Conservation (phyloP, 345 rosid genomes). For the Physaria fendleri region DNA sequence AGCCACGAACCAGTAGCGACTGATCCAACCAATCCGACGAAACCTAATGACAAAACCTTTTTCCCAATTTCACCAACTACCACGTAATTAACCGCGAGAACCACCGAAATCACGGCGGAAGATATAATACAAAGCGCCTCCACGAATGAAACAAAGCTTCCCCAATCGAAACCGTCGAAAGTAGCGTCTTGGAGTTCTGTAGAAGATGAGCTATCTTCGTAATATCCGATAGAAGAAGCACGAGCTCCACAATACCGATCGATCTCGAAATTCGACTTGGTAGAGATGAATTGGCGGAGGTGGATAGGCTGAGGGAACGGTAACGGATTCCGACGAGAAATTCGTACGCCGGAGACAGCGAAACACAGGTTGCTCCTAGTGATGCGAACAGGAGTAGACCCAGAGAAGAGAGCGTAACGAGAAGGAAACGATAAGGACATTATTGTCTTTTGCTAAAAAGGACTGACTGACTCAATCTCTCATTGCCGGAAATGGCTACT, state of each 20-base stretch:
- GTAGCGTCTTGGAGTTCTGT: too few relatives aligned
- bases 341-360: conserved; percentile 11
- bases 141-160: conserved; percentile 40
- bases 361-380: conserved; percentile 33
- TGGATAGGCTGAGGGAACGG: conserved; percentile 21
- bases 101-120: conserved; percentile 45
- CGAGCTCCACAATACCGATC: conserved; percentile 6
- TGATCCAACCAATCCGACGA: conserved; percentile 46
- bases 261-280: not conserved
- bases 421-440: conserved; percentile 40
- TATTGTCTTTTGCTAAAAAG: conserved; percentile 21
- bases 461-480: conserved; percentile 1
- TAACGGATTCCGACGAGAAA: conserved; percentile 20
- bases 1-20: conserved; percentile 56
- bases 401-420: conserved; percentile 37
- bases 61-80: too few relatives aligned
- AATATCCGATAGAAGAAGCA: conserved; percentile 29
- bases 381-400: conserved; percentile 25
- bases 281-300: conserved; percentile 20
- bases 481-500: too few relatives aligned
- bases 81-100: too few relatives aligned
- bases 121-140: conserved; percentile 57
- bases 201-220: conserved; percentile 24
- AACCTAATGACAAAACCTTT: too few relatives aligned
- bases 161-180: conserved; percentile 34